Evolutionary conservation across 192 early-diverging fungal genomes (phyloP).

Genomic region (Coemansia sp.): DNA sequence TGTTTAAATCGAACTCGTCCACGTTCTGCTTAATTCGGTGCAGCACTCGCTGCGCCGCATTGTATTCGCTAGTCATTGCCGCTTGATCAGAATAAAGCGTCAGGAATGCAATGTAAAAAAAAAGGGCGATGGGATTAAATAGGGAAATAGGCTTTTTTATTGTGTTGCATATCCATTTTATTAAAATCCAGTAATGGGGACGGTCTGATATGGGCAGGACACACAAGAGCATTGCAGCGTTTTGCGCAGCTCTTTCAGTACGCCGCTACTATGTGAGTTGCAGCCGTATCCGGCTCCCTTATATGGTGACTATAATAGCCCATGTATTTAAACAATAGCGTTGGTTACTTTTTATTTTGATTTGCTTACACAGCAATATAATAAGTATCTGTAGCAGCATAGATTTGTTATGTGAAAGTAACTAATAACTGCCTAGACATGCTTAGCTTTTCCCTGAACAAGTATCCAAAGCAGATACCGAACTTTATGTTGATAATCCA

Average conservation of each 20-base stretch:
- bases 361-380: too few species aligned
- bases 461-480: too few species aligned
- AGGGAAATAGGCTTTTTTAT: background rate
- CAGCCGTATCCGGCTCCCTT: too few species aligned
- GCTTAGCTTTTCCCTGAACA: too few species aligned
- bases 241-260: background rate
- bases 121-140: background rate
- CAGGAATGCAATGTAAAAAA: background rate
- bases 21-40: conserved; percentile 52
- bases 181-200: background rate
- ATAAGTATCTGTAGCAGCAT: too few species aligned
- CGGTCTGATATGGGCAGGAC: background rate
- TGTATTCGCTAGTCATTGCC: conserved; percentile 53
- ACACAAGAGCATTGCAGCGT: background rate
- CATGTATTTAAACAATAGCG: too few species aligned
- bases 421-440: too few species aligned
- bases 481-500: too few species aligned
- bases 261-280: too few species aligned
- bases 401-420: too few species aligned
- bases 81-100: background rate
- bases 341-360: too few species aligned
- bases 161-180: background rate
- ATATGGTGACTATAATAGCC: too few species aligned
- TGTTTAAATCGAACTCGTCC: conserved; percentile 43
- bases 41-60: conserved; percentile 52